Evolutionary conservation across 352 stramenopile species (phyloP), one percentile per base, ranked within the genome.

Genomic region (Halophytophthora polymorphica): DNA sequence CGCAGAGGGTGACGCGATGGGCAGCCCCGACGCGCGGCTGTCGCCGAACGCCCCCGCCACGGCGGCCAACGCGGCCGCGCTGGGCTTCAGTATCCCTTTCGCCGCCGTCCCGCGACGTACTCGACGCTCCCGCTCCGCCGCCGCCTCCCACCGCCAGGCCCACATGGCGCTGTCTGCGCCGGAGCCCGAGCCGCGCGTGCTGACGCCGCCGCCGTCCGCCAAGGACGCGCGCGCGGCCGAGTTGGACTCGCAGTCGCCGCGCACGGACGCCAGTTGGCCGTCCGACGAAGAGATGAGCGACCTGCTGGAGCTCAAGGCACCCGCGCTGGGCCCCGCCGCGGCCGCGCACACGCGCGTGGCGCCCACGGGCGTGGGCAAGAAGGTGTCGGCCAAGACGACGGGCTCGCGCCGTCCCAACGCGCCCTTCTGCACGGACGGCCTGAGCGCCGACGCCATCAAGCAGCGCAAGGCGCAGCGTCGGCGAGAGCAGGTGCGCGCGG

Each of bases 401-500:
- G 37, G 23, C 28, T 64, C 64, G 40, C 52, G 58, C 28, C 59
- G 52, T 39, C 48, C 52, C 13, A 53, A 46, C 29, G 25, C 56
- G 31, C 34, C 45, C 0, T 52, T 57, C 11, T 31, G 50, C 15
- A 56, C 43, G 22, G 61, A 73, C 13, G 56, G 64, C 2, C 54
- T 85, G 41, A 80, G 48, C 22, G 49, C 74, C 13, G 76, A 87
- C 23, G 70, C 74, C 37, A 69, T 83, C 45, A 71, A 69, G 49
- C 65, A 76, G 54, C 73, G 73, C 56, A 87, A 87, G 44, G 76
- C 76, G 3, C 76, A 83, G 49, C 71, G 76, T 7, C 68, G 76
- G 22, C 62, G 76, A 11, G 76, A 87, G 43, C 76, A 87, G 58
- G 76, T 87, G 48, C 73, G 76, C 17, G 76, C 71, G 6, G 76